These are phyloP conservation scores for Basipetospora sp. DNA, from an alignment of 2,329 filamentous ascomycete species.

Conservation along the genomic window DNA sequence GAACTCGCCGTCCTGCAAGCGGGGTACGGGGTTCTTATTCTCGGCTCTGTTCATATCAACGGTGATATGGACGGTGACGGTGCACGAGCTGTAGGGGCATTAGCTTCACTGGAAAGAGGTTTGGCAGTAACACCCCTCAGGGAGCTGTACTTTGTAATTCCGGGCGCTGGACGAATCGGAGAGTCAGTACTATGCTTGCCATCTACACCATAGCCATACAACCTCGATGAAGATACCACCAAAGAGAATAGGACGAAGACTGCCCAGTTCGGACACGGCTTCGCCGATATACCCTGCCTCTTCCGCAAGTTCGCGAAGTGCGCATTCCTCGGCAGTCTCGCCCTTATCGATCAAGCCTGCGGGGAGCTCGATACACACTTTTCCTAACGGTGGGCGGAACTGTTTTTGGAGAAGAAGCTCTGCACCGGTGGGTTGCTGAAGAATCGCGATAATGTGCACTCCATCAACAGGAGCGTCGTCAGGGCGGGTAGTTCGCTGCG, in stretches of 20 bases:
- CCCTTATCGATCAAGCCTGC: constrained; percentile 49
- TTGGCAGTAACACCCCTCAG: too few relatives aligned
- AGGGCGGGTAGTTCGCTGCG: constrained; percentile 55
- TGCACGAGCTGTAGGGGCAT: constrained; percentile 52
- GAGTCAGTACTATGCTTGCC: too few relatives aligned
- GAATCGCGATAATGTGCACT: constrained; percentile 57
- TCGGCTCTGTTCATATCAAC: constrained; percentile 55
- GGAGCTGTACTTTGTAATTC: too few relatives aligned
- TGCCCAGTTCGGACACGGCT: constrained; percentile 25
- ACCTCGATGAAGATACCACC: too few relatives aligned
- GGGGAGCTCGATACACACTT: constrained; percentile 47
- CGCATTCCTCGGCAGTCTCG: constrained; percentile 46
- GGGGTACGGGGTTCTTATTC: constrained; percentile 53
- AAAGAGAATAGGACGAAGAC: constrained; percentile 2
- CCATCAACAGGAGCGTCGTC: constrained; percentile 49
- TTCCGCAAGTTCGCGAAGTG: constrained; percentile 48
- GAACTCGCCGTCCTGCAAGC: constrained; percentile 67
- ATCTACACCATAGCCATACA: too few relatives aligned
- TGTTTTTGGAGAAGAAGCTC: constrained; percentile 53
- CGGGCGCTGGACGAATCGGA: constrained; percentile 26
- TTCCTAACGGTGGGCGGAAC: constrained; percentile 47
- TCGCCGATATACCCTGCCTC: constrained; percentile 52
- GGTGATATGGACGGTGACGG: constrained; percentile 56
- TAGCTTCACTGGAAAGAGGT: too few relatives aligned
- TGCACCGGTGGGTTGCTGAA: constrained; percentile 36